Base-by-base conservation (phyloP, 2,329 filamentous ascomycete genomes). In the Trichophyton simii region DNA sequence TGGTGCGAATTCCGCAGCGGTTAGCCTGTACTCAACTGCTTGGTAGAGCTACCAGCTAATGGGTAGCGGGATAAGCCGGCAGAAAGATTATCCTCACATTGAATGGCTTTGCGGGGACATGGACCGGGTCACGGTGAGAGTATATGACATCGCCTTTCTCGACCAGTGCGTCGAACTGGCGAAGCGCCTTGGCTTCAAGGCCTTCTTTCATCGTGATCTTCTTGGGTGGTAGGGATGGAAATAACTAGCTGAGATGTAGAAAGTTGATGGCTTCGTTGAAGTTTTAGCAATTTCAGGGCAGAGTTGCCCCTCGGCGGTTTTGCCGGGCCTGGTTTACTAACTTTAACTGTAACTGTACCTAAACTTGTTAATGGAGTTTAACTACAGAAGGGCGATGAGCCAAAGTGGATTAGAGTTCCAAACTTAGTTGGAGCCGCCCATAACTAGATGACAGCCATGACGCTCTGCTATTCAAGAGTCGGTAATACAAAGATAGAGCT, bases 91-190 rank as follows among this genome's bases (percentile, higher is more conserved):
- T 28, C 62, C 65, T 61, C 62, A 67, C 66, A 62, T 66, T 64
- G 62, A 63, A 67, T 38, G 63, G 63, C 31, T 66, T 50, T 15
- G 66, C 61, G 20, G 64, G 61, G 34, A 66, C 38, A 46, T 62
- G 57, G 13, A 63, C 61, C 31, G 62, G 65, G 28, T 59, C 31
- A n/a, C 60, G 59, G 55, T 63, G 60, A 36, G 61, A 57, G 48
- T 61, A 65, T 52, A 64, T 64, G 7, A 67, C 48, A 34, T 61
- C 60, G 11, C 65, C 66, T 44, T 60, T 60, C 31, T 63, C 57
- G 11, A 67, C 65, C 20, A 67, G 65, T 44, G 64, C 64, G 42
- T 67, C 66, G 57, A 67, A 67, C 55, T 63, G 64, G 42, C 55
- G 41, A 20, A 66, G 61, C 6, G 62, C 62, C 57, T 42, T 59